Evolutionary conservation across 2,329 filamentous ascomycete genomes (phyloP).

Genomic region (Aspergillus aculeatus): DNA sequence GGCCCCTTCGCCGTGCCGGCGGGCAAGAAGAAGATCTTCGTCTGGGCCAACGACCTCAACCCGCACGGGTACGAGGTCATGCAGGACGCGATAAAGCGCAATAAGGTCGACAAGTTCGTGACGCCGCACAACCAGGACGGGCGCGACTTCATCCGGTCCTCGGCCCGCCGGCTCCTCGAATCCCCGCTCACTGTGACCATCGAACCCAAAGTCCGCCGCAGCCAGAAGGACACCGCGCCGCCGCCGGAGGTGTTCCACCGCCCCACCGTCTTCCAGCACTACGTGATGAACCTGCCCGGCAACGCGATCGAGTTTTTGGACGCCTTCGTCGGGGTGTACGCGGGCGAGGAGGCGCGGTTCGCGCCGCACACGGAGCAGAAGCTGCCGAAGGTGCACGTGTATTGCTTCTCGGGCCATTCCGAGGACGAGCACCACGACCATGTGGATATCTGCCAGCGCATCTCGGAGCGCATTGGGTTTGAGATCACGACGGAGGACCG

Average conservation of each 20-base stretch:
- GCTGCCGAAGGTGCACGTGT: constrained; percentile 85
- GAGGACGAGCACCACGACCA: constrained; percentile 66
- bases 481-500: constrained; percentile 56
- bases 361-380: constrained; percentile 56
- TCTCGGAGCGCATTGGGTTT: constrained; percentile 61
- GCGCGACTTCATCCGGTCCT: constrained; percentile 71
- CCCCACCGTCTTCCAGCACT: constrained; percentile 81
- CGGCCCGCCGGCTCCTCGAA: constrained; percentile 57
- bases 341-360: constrained; percentile 67
- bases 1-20: constrained; percentile 93
- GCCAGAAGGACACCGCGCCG: constrained; percentile 21
- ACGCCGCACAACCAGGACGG: constrained; percentile 80
- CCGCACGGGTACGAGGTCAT: constrained; percentile 79
- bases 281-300: constrained; percentile 96
- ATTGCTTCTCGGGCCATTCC: constrained; percentile 86
- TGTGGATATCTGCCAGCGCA: constrained; percentile 63
- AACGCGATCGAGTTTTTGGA: constrained; percentile 81
- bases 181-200: constrained; percentile 55
- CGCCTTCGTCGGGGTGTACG: constrained; percentile 75
- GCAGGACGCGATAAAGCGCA: constrained; percentile 66
- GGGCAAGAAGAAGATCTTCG: constrained; percentile 84
- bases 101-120: constrained; percentile 78
- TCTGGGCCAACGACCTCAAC: constrained; percentile 97
- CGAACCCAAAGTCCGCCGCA: constrained; percentile 43
- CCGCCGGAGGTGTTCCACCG: constrained; percentile 31